A percentile compares a stretch with the other conserved stretches of the same genome.
phyloP scores from a whole-genome alignment of 345 rosid genomes.

The Alliaria petiolata region DNA sequence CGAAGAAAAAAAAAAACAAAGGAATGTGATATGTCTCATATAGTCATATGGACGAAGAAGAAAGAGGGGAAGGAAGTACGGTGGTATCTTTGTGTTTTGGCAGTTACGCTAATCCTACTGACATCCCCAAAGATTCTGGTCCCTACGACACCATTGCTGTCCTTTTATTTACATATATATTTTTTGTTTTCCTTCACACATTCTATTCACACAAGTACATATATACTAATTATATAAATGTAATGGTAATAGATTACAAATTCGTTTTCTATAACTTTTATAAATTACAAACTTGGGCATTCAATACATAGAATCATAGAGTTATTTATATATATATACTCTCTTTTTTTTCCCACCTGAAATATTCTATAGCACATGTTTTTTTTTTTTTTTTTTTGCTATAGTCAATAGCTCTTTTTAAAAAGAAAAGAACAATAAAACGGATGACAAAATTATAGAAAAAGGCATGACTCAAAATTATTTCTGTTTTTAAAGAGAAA shows the following conservation, averaged over 20 bases:
- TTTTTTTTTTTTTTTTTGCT: neutral
- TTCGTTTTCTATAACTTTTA: too few relatives aligned
- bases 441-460: neutral
- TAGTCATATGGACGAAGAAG: constrained; percentile 5
- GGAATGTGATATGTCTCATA: neutral
- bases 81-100: constrained; percentile 23
- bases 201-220: neutral
- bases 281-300: neutral
- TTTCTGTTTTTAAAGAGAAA: neutral
- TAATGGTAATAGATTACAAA: neutral
- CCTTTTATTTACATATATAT: neutral
- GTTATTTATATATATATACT: neutral
- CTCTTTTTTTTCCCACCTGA: neutral
- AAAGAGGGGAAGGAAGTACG: neutral
- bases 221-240: neutral
- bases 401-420: neutral
- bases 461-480: neutral
- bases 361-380: neutral
- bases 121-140: constrained; percentile 24
- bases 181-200: neutral
- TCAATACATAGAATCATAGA: neutral
- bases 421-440: too few relatives aligned
- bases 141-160: constrained; percentile 9
- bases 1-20: neutral
- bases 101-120: constrained; percentile 20